Base-by-base conservation (phyloP, 495 filamentous ascomycete species). In the Penicillium pancosmium region DNA sequence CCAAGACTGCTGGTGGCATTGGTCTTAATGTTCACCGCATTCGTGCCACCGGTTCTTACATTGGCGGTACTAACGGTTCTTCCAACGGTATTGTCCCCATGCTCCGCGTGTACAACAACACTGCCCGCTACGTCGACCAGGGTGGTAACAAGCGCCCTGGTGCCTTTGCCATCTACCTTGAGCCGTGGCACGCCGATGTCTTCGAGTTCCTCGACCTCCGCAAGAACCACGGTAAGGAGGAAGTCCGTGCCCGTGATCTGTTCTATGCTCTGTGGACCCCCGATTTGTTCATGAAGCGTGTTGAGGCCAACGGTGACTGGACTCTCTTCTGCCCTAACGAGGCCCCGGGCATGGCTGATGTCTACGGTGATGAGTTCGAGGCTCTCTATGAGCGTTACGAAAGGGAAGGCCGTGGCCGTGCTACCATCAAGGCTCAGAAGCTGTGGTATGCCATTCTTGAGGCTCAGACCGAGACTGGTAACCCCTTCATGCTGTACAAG, bases 401-500 rank as follows among this genome's bases (percentile, higher is more conserved):
- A 78, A 83, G 81, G 65, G 92, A 96, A 72, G 91, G 91, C 61
- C 85, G 90, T 56, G 92, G 94, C 51, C 91, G 93, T 56, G 87
- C 88, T 75, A 96, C 88, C 36, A 79, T 98, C 73, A 94, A 96
- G 78, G 94, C 94, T 50, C 94, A 98, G 81, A 97, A 98, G 82
- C 89, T 98, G 50, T 98, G 94, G 94, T 97, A 97, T 73, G 90
- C 92, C 54, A 96, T 98, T 60, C 84, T 98, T 41, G 94, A 98
- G 76, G 88, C 95, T 56, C 94, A 98, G 80, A 97, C 92, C 33
- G 94, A 98, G 85, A 98, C 94, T 41, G 94, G 94, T 57, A 97
- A 96, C 78, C 94, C 94, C 47, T 98, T 95, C 81, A 98, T 98
- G 90, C 86, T 97, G 55, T 98, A 98, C 88, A 98, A 98, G 82